Percentiles rank a stretch among this genome's conserved stretches.
phyloP scores from a whole-genome alignment of 768 basidiomycete species.

The Lentinula boryana region DNA sequence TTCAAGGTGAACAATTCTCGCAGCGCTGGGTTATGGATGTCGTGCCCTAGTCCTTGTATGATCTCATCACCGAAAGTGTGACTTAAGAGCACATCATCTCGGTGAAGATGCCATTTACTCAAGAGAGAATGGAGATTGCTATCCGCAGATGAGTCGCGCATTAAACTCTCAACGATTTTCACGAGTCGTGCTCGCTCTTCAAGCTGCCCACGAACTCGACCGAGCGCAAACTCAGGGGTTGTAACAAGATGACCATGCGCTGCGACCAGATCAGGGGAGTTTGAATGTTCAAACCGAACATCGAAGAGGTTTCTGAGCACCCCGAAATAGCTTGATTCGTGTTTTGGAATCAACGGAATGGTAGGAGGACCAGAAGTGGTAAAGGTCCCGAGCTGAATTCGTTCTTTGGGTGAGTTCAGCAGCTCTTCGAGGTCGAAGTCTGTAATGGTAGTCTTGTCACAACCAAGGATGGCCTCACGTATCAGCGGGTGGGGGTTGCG shows the following conservation, averaged over 20 bases:
- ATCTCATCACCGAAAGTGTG: conserved; percentile 37
- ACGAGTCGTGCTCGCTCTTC: conserved; percentile 48
- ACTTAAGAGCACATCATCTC: conserved; percentile 40
- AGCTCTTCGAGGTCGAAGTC: background rate
- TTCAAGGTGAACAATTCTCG: conserved; percentile 29
- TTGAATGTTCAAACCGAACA: conserved; percentile 54
- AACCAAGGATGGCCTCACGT: background rate
- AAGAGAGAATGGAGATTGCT: conserved; percentile 44
- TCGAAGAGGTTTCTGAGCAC: conserved; percentile 26
- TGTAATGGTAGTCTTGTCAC: background rate
- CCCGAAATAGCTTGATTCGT: background rate
- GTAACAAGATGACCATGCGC: conserved; percentile 50
- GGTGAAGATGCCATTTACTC: conserved; percentile 50
- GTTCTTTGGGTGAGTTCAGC: background rate
- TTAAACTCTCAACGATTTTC: conserved; percentile 38
- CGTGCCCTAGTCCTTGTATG: conserved; percentile 26
- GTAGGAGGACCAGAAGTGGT: too few species aligned
- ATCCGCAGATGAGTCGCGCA: conserved; percentile 29
- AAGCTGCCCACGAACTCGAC: conserved; percentile 57
- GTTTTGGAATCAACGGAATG: background rate
- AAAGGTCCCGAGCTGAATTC: background rate
- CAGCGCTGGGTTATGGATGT: conserved; percentile 27
- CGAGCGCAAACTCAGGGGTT: conserved; percentile 66
- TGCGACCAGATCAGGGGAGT: conserved; percentile 48
- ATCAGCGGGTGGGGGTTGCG: background rate